phyloP scores from a whole-genome alignment of 78 protist species.

The Dictyostelium capitatum region DNA sequence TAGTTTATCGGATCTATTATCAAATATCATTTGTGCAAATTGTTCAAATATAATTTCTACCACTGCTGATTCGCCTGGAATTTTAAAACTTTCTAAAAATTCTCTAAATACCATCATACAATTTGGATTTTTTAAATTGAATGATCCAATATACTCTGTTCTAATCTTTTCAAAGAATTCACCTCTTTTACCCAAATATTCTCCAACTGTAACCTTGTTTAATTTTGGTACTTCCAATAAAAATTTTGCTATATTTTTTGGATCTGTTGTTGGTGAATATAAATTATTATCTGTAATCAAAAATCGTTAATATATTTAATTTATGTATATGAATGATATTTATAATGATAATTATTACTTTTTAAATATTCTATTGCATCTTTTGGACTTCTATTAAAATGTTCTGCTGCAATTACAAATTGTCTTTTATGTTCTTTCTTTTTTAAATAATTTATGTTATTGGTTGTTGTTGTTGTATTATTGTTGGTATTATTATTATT shows the following conservation, averaged over 20 bases:
- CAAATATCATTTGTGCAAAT: not conserved
- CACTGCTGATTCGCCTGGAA: conserved; percentile 65
- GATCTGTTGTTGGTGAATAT: conserved; percentile 10
- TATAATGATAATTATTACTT: not conserved
- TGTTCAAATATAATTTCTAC: conserved; percentile 40
- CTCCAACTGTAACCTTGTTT: conserved; percentile 52
- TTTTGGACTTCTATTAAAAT: conserved; percentile 43
- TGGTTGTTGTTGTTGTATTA: too few species aligned
- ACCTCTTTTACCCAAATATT: conserved; percentile 52
- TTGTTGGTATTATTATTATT: not conserved
- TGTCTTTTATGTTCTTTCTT: conserved; percentile 25
- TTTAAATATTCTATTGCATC: conserved; percentile 60
- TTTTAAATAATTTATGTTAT: conserved; percentile 3
- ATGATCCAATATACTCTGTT: conserved; percentile 16
- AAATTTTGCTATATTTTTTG: conserved; percentile 30
- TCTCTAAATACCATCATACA: conserved; percentile 28
- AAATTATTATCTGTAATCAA: conserved; percentile 34
- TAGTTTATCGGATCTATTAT: not conserved
- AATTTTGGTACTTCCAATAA: conserved; percentile 53
- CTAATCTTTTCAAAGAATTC: conserved; percentile 26
- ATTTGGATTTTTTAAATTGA: not conserved
- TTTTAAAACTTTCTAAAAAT: conserved; percentile 65
- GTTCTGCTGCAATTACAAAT: conserved; percentile 51
- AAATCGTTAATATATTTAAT: not conserved
- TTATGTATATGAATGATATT: not conserved